Evolutionary conservation across 2,329 filamentous ascomycete genomes (phyloP).

Genomic region (Fusarium denticulatum): DNA sequence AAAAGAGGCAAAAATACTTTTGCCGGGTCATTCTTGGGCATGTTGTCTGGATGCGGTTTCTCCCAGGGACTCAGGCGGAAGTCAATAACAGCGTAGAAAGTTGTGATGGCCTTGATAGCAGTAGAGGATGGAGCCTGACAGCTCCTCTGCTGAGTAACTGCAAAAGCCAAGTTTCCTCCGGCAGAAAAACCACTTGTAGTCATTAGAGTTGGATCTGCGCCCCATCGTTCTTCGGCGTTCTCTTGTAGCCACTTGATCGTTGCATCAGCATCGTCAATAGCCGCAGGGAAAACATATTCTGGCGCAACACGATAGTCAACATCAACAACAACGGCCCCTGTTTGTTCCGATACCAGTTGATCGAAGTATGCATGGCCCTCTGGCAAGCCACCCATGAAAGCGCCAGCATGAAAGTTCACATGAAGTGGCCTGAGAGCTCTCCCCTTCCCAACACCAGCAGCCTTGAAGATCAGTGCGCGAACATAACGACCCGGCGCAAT

Average conservation of each 20-base stretch:
- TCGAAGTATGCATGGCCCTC: conserved; percentile 52
- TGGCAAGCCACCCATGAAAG: conserved; percentile 55
- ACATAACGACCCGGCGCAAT: conserved; percentile 41
- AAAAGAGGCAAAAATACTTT: conserved; percentile 53
- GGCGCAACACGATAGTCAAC: conserved; percentile 63
- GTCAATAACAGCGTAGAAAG: conserved; percentile 54
- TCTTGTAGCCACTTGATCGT: conserved; percentile 52
- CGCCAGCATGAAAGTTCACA: conserved; percentile 56
- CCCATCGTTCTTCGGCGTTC: conserved; percentile 49
- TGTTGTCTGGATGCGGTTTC: conserved; percentile 49
- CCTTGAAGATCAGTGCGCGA: conserved; percentile 50
- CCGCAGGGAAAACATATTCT: conserved; percentile 59
- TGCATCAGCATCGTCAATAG: conserved; percentile 59
- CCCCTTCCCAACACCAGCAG: conserved; percentile 19
- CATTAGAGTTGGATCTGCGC: conserved; percentile 52
- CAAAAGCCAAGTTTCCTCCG: conserved; percentile 56
- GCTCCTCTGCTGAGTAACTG: conserved; percentile 40
- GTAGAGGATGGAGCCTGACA: conserved; percentile 39
- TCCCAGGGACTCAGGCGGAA: conserved; percentile 51
- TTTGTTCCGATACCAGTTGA: conserved; percentile 47
- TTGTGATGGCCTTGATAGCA: conserved; percentile 51
- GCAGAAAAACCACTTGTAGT: conserved; percentile 57
- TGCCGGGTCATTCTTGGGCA: conserved; percentile 52
- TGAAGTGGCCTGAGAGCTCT: conserved; percentile 52
- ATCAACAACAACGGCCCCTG: conserved; percentile 58